Percentiles rank a stretch among this genome's conserved stretches.
Conservation (phyloP, 306 rosid species). For the Cucurbita moschata region DNA sequence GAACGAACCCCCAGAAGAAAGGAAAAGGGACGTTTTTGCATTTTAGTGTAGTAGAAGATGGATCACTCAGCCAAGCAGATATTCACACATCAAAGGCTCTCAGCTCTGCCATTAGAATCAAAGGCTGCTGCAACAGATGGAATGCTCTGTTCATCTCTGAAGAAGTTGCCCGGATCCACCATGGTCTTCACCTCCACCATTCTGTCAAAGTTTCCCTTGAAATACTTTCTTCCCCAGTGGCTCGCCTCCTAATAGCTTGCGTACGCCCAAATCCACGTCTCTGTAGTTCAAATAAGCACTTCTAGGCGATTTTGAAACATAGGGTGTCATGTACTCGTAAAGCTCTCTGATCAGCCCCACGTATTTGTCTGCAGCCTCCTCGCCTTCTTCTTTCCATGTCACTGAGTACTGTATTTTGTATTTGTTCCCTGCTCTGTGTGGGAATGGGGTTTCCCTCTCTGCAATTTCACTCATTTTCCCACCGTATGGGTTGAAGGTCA, state of each 20-base stretch:
- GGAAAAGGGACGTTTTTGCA: no score
- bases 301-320: not conserved
- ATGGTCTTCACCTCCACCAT: conserved; percentile 5
- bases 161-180: conserved; percentile 17
- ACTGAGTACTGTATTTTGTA: not conserved
- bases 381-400: not conserved
- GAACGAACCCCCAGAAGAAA: not conserved
- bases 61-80: not conserved
- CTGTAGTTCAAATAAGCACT: not conserved
- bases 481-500: conserved; percentile 4
- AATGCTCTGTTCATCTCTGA: conserved; percentile 16
- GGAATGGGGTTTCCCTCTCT: not conserved
- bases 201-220: conserved; percentile 5
- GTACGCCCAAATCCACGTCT: not conserved
- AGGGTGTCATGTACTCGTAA: not conserved
- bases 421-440: conserved; percentile 4
- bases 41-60: no score
- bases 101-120: conserved; percentile 15
- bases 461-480: conserved; percentile 5
- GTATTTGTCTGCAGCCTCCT: not conserved
- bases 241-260: not conserved
- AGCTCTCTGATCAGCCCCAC: not conserved
- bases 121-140: conserved; percentile 16
- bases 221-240: not conserved
- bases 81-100: not conserved